Percentiles rank a stretch among this genome's conserved stretches.
These are phyloP conservation scores for Penicillium egyptiacum DNA, from an alignment of 495 filamentous ascomycete genomes.

Conservation along the genomic window DNA sequence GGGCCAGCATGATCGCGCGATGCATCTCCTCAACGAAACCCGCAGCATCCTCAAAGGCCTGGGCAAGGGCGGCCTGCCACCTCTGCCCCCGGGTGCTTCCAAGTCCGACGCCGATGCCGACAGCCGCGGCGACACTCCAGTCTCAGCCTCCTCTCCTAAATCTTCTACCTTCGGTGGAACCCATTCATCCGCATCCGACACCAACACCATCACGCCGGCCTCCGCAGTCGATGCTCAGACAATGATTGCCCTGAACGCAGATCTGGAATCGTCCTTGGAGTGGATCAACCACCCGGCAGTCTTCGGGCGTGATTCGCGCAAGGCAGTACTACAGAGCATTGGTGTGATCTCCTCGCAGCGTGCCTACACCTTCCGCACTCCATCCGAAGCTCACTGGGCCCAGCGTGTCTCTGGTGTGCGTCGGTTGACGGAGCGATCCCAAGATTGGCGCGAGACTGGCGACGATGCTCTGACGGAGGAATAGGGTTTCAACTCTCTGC, in stretches of 20 bases:
- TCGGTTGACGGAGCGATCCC: slow-evolving; percentile 70
- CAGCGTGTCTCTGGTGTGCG: slow-evolving; percentile 75
- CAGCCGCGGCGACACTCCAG: slow-evolving; percentile 39
- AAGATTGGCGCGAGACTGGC: slow-evolving; percentile 84
- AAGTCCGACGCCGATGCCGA: slow-evolving; percentile 42
- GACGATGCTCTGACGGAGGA: slow-evolving; percentile 87
- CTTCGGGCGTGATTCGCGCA: slow-evolving; percentile 91
- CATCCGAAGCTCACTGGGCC: slow-evolving; percentile 83
- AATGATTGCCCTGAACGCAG: slow-evolving; percentile 83
- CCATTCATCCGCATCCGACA: slow-evolving; percentile 46
- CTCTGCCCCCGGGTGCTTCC: slow-evolving; percentile 63
- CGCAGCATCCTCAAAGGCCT: slow-evolving; percentile 93
- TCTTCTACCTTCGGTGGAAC: slow-evolving; percentile 47
- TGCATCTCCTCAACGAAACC: slow-evolving; percentile 89
- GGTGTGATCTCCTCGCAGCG: slow-evolving; percentile 94
- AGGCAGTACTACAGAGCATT: slow-evolving; percentile 94
- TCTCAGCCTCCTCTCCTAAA: slow-evolving; percentile 38
- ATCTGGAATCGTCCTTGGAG: slow-evolving; percentile 90
- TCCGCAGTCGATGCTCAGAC: slow-evolving; percentile 74
- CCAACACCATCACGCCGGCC: slow-evolving; percentile 61
- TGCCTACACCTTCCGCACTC: slow-evolving; percentile 89
- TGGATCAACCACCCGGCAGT: slow-evolving; percentile 98
- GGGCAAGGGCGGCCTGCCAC: slow-evolving; percentile 91
- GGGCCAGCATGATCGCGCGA: slow-evolving; percentile 88
- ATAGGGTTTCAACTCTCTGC: slow-evolving; percentile 15